Base-by-base conservation (phyloP, 768 basidiomycete species). In the Cystobasidium onofrii region DNA sequence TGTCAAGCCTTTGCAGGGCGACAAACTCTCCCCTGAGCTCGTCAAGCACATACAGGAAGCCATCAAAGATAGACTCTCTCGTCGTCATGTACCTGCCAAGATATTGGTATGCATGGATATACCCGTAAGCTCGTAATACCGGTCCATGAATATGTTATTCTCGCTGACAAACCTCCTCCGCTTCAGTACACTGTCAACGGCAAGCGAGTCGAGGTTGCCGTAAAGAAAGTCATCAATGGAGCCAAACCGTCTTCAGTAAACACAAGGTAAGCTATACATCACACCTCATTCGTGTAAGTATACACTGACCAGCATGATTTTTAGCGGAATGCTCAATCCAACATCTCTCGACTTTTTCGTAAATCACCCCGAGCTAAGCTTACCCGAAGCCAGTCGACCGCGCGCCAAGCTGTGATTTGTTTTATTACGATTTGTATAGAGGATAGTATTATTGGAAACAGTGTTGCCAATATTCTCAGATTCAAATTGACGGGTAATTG, bases 181-280 rank as follows among this genome's bases (percentile, higher is more conserved):
- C 25, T 12, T 15, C 76, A 76, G n/a, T 77, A 78, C 66, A 78
- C 77, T 12, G 73, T 60, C 18, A 78, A 79, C 73, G 73, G 73
- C 0, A 79, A 79, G 64, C 73, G 79, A 0, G 64, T 78, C 23
- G 79, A 78, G 39, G 75, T 77, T 25, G 74, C 74, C 33, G 74
- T 70, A 4, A 75, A 75, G 60, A 75, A 75, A 67, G 73, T 79
- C 61, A 69, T 79, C 46, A 79, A 79, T 70, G 79, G 78, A 27
- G 54, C 67, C 4, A 39, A 64, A 27, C 76, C 60, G 44, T 72
- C 64, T 0, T 52, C 7, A 17, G 62, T 78, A 31, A 79, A 79
- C 64, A 73, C 76, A 9, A 62, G 52, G 6, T 74, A 57, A 9
- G 78, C 74, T 0, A 69, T 75, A 34, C 17, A 31, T 73, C 72